Conservation (phyloP, 495 filamentous ascomycete species). For the Neurospora sp. region DNA sequence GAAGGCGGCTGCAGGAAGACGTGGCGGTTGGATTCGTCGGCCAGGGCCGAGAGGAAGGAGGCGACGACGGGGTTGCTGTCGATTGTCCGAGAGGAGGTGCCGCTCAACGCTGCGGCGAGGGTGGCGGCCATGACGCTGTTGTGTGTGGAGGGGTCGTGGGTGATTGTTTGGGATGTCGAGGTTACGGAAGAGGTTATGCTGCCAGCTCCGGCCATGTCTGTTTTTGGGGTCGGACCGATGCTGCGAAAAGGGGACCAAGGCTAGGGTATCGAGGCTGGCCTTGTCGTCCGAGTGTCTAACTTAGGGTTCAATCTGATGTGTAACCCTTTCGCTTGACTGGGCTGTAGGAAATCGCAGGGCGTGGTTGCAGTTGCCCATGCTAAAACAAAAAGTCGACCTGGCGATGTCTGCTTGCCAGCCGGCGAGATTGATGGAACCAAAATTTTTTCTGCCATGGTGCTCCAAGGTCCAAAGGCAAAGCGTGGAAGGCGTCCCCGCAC, state of each 20-base stretch:
- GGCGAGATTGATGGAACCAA: background rate
- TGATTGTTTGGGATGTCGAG: conserved; percentile 46
- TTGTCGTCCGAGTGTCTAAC: background rate
- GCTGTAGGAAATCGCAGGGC: background rate
- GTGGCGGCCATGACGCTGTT: conserved; percentile 26
- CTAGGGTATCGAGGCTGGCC: background rate
- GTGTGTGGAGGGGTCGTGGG: conserved; percentile 28
- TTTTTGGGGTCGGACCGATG: background rate
- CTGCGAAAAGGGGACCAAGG: background rate
- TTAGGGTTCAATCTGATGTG: background rate
- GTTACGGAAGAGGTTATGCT: conserved; percentile 44
- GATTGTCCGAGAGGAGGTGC: conserved; percentile 11
- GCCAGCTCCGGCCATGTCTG: conserved; percentile 34
- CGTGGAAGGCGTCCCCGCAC: background rate
- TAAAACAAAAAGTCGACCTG: background rate
- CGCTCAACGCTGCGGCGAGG: conserved; percentile 9
- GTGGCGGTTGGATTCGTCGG: conserved; percentile 40
- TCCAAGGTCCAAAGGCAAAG: background rate
- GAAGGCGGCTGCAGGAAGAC: conserved; percentile 60
- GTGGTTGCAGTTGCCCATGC: background rate
- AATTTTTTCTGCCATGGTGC: background rate
- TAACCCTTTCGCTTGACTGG: background rate
- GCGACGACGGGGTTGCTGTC: conserved; percentile 25
- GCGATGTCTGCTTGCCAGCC: background rate
- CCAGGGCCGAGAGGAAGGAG: conserved; percentile 35